Evolutionary conservation across 441 rosid species (phyloP).

Genomic region (Adansonia grandidieri): DNA sequence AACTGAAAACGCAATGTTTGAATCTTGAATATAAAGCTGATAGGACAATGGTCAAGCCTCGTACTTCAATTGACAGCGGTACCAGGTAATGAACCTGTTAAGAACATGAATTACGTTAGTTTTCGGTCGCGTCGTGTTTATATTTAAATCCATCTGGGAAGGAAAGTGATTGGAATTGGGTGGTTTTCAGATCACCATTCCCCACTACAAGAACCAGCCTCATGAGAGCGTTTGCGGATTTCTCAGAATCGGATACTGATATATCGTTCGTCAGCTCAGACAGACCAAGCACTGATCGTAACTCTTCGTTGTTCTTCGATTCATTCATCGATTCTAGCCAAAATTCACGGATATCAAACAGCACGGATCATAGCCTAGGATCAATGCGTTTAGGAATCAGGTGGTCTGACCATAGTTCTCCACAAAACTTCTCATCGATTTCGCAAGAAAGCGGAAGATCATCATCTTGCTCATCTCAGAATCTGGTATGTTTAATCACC

Average conservation of each 20-base stretch:
- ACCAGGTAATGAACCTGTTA: slow-evolving; percentile 47
- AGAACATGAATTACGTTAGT: not conserved
- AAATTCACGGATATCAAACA: slow-evolving; percentile 48
- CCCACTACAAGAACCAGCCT: slow-evolving; percentile 38
- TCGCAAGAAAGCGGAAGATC: slow-evolving; percentile 64
- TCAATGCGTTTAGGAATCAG: slow-evolving; percentile 58
- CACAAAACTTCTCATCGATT: slow-evolving; percentile 55
- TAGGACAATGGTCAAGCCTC: slow-evolving; percentile 46
- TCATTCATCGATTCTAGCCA: slow-evolving; percentile 46
- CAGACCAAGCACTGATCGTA: slow-evolving; percentile 72
- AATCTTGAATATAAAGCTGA: slow-evolving; percentile 33
- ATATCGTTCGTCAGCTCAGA: slow-evolving; percentile 78
- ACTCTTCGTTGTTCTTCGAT: slow-evolving; percentile 52
- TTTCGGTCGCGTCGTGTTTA: no score
- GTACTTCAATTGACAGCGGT: slow-evolving; percentile 52
- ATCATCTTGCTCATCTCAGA: slow-evolving; percentile 59
- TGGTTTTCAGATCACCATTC: slow-evolving; percentile 41
- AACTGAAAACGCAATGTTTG: not conserved
- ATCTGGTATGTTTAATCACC: slow-evolving; percentile 44
- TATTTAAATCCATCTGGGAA: no score
- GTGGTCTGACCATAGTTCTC: slow-evolving; percentile 47
- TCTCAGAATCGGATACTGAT: slow-evolving; percentile 70
- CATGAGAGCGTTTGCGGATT: slow-evolving; percentile 47
- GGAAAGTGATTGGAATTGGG: no score
- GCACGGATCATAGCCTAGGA: slow-evolving; percentile 66